phyloP scores from a whole-genome alignment of 2,329 filamentous ascomycete species.

The Aspergillus felis region DNA sequence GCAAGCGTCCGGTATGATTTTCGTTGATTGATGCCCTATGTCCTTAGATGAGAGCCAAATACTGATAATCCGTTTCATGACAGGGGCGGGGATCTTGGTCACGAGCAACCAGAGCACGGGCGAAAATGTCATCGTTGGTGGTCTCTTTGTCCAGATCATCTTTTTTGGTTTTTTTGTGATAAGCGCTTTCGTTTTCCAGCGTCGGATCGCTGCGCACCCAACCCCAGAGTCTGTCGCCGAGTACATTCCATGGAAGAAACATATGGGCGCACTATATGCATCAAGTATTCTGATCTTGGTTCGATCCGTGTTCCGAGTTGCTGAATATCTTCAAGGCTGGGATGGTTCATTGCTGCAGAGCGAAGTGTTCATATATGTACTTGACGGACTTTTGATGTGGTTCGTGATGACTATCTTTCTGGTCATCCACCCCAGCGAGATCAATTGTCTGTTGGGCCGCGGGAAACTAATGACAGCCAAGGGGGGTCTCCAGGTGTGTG shows the following conservation, averaged over 20 bases:
- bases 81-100: constrained; percentile 23
- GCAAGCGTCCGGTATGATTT: constrained; percentile 23
- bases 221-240: constrained; percentile 21
- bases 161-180: constrained; percentile 30
- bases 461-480: constrained; percentile 15
- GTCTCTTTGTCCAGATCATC: constrained; percentile 27
- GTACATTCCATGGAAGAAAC: constrained; percentile 29
- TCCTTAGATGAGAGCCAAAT: neutral
- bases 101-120: constrained; percentile 14
- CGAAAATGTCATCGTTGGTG: constrained; percentile 24
- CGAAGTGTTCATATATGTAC: constrained; percentile 29
- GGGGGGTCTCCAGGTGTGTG: constrained; percentile 13
- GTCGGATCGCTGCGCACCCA: constrained; percentile 23
- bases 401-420: constrained; percentile 20
- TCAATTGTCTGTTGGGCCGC: constrained; percentile 19
- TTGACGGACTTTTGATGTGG: constrained; percentile 29
- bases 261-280: constrained; percentile 29
- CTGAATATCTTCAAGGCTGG: constrained; percentile 26
- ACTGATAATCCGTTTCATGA: neutral
- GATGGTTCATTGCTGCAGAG: constrained; percentile 23
- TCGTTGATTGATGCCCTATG: neutral
- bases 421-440: constrained; percentile 21
- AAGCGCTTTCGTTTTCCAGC: constrained; percentile 22
- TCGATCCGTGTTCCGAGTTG: constrained; percentile 26
- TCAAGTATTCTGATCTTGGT: constrained; percentile 25